Evolutionary conservation across 768 basidiomycete genomes (phyloP), one percentile per base, ranked within the genome.

Genomic region (Leccinellum albellum): DNA sequence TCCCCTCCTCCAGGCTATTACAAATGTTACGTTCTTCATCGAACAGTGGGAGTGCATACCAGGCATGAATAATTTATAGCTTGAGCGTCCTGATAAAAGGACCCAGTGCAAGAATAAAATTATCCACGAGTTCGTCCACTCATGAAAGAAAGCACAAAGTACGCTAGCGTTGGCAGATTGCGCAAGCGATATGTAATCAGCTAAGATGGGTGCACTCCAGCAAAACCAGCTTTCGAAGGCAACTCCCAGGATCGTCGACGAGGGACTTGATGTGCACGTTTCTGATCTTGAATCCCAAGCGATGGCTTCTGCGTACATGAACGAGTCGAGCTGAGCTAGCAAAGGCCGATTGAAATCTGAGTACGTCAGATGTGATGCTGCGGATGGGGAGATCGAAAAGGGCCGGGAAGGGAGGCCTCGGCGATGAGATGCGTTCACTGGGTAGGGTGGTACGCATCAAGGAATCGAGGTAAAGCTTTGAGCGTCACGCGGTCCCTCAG

Each of bases 281-380:
- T 31, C 72, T 68, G 21, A 78, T 66, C 60, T 76, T 73, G 55
- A 76, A 77, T 15, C 66, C 74, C 40, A 75, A 61, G 35, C 66
- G 56, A 51, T 74, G 65, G 13, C 71, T 49, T 70, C 76, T 12
- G 63, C 61, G 51, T 77, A 73, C 20, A 56, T 56, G 60, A 79
- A 78, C 15, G 70, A 65, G 21, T 71, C 61, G 17, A 79, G 66
- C n/a, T 50, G 61, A 66, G 20, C 51, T 56, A 8, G 66, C 62
- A 60, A 76, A 74, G 42, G 59, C 55, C 10, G 63, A 48, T 26
- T 64, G 52, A 31, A 76, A 58, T 50, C 56, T 62, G 46, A 66
- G 65, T 40, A 61, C 59, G 56, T 79, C 75, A 53, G 78, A 72
- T 17, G 70, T 73, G 31, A 75, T 64, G 47, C 67, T 70, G 48